Evolutionary conservation across 2,329 filamentous ascomycete genomes (phyloP), one percentile per base, ranked within the genome.

Genomic region (Talaromyces sp.): DNA sequence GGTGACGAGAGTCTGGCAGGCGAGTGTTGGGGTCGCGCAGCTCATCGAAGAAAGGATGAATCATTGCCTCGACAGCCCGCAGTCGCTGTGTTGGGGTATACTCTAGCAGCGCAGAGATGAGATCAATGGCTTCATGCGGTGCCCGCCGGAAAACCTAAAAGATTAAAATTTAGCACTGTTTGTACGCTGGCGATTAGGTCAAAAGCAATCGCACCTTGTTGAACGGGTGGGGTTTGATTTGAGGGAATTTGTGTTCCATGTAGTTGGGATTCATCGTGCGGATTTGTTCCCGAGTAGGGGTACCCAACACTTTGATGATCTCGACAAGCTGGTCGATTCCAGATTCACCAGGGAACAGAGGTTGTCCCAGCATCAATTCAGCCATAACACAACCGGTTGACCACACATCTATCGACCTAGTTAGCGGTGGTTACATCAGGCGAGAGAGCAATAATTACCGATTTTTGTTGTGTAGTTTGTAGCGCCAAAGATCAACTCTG

Each of bases 401-500:
- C 95, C 95, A 99, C 53, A 99, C 93, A 80, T 99, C 95, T 99
- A 68, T 24, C 14, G 19, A 13, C 8, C 21, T 5, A n/a, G 31
- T 60, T 32, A 60, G 53, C 24, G n/a, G 43, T 55, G 14, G 31
- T 38, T 55, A 2, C 14, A 9, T 7, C 19, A 21, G 19, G 24
- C 21, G 55, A 32, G 51, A 5, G n/a, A 41, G 27, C n/a, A 26
- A 27, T 52, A 43, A 26, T 41, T 86, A 99, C 95, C 95, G 77
- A 99, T 99, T 83, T 99, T 99, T 68, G 95, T 98, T 61, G 95
- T 98, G 81, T 99, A 99, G 81, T 99, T 99, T 57, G 95, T 99
- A 43, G 95, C 95, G 68, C 95, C 95, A 72, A 99, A 99, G 72
- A 99, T 99, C 75, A 99, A 84, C 78, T 99, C 95, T 1, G 95